A percentile compares a stretch with the other conserved stretches of the same genome.
These are phyloP conservation scores for Citrullus colocynthis DNA, from an alignment of 306 rosid species.

Conservation along the genomic window DNA sequence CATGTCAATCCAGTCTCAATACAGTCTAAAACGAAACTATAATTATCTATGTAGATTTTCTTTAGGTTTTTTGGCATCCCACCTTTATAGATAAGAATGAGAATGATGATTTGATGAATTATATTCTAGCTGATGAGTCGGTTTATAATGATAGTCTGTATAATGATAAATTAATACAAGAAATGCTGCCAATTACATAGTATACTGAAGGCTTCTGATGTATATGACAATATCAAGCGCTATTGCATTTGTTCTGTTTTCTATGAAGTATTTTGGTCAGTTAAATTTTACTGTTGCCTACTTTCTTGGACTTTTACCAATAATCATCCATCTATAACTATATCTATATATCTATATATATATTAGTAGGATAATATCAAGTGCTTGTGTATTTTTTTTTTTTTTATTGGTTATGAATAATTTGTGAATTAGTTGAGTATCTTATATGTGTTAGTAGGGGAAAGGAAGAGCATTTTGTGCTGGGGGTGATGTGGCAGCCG, in stretches of 20 bases:
- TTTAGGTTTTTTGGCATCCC: neutral
- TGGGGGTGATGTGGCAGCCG: conserved; percentile 83
- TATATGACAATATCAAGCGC: neutral
- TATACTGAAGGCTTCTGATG: neutral
- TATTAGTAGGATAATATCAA: too few relatives aligned
- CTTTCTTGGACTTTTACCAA: neutral
- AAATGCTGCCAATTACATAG: neutral
- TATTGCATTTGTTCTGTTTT: neutral
- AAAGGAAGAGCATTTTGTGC: conserved; percentile 96
- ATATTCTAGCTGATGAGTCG: neutral
- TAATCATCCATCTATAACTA: neutral
- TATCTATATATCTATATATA: neutral
- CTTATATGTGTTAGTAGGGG: conserved; percentile 36
- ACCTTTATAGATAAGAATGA: neutral
- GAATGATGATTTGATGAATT: neutral
- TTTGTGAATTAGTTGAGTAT: conserved; percentile 3
- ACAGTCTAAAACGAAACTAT: neutral
- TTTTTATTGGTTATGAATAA: neutral
- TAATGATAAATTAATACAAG: neutral
- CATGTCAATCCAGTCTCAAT: neutral
- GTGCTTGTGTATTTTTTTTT: too few relatives aligned
- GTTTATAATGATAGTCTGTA: neutral
- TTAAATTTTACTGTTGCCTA: neutral
- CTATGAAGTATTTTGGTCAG: neutral
- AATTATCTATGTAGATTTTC: neutral